Conservation (phyloP, 495 filamentous ascomycete species). For the Letharia columbiana region DNA sequence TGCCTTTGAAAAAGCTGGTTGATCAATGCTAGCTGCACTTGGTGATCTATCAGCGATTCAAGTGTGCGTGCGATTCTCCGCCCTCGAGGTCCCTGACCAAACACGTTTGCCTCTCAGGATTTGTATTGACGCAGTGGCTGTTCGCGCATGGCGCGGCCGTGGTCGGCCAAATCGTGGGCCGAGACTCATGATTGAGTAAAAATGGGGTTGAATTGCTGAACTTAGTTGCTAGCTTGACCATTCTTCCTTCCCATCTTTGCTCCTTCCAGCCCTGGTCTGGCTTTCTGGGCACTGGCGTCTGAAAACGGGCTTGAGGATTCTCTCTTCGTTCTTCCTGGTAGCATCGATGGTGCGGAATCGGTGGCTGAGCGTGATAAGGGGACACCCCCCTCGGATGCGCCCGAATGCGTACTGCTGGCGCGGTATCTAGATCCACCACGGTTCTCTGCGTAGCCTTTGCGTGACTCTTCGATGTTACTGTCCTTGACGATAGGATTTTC, state of each 20-base stretch:
- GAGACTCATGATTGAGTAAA: too few relatives aligned
- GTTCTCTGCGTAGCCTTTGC: neutral
- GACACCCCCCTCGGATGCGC: neutral
- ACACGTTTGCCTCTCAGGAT: too few relatives aligned
- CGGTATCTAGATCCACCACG: neutral
- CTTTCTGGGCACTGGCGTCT: neutral
- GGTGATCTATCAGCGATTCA: too few relatives aligned
- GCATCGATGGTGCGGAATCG: neutral
- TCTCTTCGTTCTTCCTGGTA: neutral
- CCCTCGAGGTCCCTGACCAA: too few relatives aligned
- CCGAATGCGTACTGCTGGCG: neutral
- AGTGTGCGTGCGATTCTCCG: too few relatives aligned
- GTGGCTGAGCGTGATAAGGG: neutral
- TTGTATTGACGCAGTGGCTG: too few relatives aligned
- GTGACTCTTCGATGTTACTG: neutral
- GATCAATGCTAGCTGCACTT: too few relatives aligned
- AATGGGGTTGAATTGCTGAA: neutral
- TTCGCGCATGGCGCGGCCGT: too few relatives aligned
- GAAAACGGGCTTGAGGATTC: neutral
- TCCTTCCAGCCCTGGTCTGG: neutral
- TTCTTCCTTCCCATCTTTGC: neutral
- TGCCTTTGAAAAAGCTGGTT: neutral
- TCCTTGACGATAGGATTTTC: neutral
- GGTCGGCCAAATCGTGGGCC: too few relatives aligned
- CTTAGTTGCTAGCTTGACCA: neutral